phyloP scores from a whole-genome alignment of 2,329 filamentous ascomycete species.

The Claviceps monticola region DNA sequence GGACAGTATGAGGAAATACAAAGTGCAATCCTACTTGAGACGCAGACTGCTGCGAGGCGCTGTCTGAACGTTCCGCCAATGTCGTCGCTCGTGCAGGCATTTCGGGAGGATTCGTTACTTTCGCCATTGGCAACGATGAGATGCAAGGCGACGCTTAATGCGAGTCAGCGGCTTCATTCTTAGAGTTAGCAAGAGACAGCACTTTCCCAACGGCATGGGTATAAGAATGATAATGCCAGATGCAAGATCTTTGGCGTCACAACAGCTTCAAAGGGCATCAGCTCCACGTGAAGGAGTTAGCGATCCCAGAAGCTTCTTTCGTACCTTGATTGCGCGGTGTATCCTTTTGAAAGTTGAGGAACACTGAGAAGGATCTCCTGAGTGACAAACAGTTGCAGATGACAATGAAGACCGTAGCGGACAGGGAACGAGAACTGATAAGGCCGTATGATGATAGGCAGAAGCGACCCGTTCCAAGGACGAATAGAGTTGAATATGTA shows the following conservation, averaged over 20 bases:
- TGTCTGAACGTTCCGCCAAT: slow-evolving; percentile 10
- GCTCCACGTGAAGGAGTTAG: neutral
- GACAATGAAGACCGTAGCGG: neutral
- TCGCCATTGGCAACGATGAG: neutral
- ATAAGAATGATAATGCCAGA: neutral
- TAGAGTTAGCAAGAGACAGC: neutral
- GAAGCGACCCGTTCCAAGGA: neutral
- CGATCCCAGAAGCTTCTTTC: neutral
- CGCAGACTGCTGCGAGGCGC: slow-evolving; percentile 10
- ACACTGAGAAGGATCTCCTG: neutral
- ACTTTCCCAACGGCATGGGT: neutral
- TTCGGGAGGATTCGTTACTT: slow-evolving; percentile 12
- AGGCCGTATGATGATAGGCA: neutral
- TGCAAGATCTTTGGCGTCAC: neutral
- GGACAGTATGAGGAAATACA: slow-evolving; percentile 10
- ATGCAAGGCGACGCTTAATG: neutral
- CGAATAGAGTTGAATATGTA: neutral
- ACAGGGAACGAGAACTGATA: neutral
- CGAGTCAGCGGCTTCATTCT: neutral
- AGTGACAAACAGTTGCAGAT: neutral
- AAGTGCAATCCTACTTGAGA: neutral
- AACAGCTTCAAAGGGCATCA: neutral
- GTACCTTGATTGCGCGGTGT: neutral
- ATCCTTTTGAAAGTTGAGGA: slow-evolving; percentile 7
- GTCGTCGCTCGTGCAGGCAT: slow-evolving; percentile 11